These are phyloP conservation scores for Rubia tinctorum DNA, from an alignment of 305 asterid genomes.

Conservation along the genomic window DNA sequence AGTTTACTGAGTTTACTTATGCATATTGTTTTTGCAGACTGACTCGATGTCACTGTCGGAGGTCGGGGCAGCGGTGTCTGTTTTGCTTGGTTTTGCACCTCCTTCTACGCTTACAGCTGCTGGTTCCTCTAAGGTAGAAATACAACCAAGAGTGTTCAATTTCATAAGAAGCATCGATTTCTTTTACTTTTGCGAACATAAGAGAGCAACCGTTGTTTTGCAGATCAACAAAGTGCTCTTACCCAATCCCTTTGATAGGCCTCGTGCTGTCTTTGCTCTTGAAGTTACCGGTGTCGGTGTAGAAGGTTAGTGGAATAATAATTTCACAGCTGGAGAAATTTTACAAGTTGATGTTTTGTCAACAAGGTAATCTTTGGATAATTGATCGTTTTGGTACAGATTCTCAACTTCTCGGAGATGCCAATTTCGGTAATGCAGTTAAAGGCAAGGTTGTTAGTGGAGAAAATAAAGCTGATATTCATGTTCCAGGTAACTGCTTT, in stretches of 20 bases:
- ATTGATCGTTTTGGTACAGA: conserved; percentile 33
- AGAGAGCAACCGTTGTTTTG: conserved; percentile 22
- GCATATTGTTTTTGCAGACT: conserved; percentile 42
- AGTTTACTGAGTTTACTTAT: conserved; percentile 1
- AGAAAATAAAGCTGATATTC: conserved; percentile 53
- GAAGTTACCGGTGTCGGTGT: conserved; percentile 77
- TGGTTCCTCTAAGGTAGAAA: conserved; percentile 76
- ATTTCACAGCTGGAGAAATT: conserved; percentile 5
- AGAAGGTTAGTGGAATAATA: conserved; percentile 45
- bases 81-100: conserved; percentile 87
- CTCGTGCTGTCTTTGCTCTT: conserved; percentile 67
- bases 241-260: conserved; percentile 94
- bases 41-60: conserved; percentile 61
- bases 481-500: conserved; percentile 60
- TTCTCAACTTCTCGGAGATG: conserved; percentile 30
- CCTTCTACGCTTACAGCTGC: conserved; percentile 55
- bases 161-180: not conserved
- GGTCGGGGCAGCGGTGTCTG: conserved; percentile 78
- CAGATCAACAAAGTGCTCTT: conserved; percentile 81
- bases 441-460: conserved; percentile 52
- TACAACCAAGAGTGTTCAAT: not conserved
- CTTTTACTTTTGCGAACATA: not conserved
- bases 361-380: not conserved
- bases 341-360: conserved; percentile 15
- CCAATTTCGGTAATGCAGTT: conserved; percentile 40